A percentile compares a stretch with the other conserved stretches of the same genome.
phyloP scores from a whole-genome alignment of 495 filamentous ascomycete species.

The Hapsidospora chrysogenum region DNA sequence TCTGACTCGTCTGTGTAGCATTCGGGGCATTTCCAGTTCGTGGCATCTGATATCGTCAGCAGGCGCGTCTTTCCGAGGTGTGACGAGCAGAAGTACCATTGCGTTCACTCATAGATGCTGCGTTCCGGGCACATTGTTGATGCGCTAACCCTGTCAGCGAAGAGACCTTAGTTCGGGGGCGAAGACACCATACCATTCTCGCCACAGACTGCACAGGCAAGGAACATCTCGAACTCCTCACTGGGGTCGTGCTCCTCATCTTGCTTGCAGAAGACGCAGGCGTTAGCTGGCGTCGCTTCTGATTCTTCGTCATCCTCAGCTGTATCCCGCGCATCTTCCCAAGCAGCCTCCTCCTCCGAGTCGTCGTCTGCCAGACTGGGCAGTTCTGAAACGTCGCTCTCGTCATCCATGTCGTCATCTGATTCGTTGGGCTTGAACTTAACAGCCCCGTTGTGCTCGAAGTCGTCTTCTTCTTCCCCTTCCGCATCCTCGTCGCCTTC shows the following conservation, averaged over 20 bases:
- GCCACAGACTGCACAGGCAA: constrained; percentile 65
- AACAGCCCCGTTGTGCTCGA: constrained; percentile 59
- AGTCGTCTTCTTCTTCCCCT: constrained; percentile 31
- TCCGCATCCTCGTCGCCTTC: constrained; percentile 31
- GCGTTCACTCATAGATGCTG: constrained; percentile 41
- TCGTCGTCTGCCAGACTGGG: constrained; percentile 23
- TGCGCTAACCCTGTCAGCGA: constrained; percentile 51
- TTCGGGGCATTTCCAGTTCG: constrained; percentile 63
- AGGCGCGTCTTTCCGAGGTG: too few species aligned
- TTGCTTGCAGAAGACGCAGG: constrained; percentile 59
- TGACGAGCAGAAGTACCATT: constrained; percentile 17
- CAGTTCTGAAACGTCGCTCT: constrained; percentile 15
- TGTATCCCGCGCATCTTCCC: constrained; percentile 49
- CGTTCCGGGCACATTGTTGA: constrained; percentile 79
- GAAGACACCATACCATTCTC: constrained; percentile 61
- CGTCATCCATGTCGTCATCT: constrained; percentile 17
- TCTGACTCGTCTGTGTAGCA: constrained; percentile 44
- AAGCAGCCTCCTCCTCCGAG: constrained; percentile 33
- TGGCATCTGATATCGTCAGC: too few species aligned
- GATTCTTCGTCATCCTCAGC: constrained; percentile 48
- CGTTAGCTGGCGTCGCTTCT: constrained; percentile 41
- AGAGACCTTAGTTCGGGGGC: constrained; percentile 2
- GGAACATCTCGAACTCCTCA: constrained; percentile 74
- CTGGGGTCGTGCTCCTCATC: constrained; percentile 77
- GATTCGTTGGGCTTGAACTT: constrained; percentile 46